Evolutionary conservation across 495 filamentous ascomycete genomes (phyloP).

Genomic region (Hypoxylon lienhwacheense): DNA sequence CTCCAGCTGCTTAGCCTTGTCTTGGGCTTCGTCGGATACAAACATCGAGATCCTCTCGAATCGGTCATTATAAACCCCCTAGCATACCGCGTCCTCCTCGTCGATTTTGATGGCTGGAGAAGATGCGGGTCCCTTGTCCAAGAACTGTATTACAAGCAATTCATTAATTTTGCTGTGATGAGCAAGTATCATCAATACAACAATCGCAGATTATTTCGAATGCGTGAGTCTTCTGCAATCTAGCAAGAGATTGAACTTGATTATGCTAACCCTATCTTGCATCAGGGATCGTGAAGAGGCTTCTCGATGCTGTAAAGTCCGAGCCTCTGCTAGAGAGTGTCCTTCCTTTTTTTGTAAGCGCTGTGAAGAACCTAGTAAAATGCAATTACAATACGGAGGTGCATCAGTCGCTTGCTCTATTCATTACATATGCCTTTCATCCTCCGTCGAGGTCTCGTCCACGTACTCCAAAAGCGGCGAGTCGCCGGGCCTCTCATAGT

Average conservation of each 20-base stretch:
- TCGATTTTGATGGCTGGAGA: constrained; percentile 92
- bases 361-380: constrained; percentile 76
- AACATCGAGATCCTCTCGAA: constrained; percentile 70
- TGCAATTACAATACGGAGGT: constrained; percentile 79
- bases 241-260: constrained; percentile 4
- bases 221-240: constrained; percentile 70
- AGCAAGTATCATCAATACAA: constrained; percentile 95
- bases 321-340: constrained; percentile 73
- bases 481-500: constrained; percentile 35
- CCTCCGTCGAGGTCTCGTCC: constrained; percentile 55
- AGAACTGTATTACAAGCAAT: constrained; percentile 89
- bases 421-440: constrained; percentile 90
- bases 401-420: constrained; percentile 83
- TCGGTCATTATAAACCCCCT: constrained; percentile 95
- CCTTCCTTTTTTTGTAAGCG: constrained; percentile 71
- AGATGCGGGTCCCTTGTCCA: constrained; percentile 72
- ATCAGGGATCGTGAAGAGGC: constrained; percentile 81
- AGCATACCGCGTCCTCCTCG: constrained; percentile 85
- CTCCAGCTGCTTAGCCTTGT: constrained; percentile 73
- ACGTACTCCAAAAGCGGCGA: constrained; percentile 55
- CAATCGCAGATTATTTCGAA: constrained; percentile 75
- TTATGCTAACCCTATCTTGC: constrained; percentile 17
- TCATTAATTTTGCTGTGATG: constrained; percentile 74
- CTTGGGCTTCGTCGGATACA: constrained; percentile 84
- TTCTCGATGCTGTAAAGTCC: constrained; percentile 85